Evolutionary conservation across 176 grass and related monocot species (phyloP), one percentile per base, ranked within the genome.

Genomic region (Aegilops tauschii): DNA sequence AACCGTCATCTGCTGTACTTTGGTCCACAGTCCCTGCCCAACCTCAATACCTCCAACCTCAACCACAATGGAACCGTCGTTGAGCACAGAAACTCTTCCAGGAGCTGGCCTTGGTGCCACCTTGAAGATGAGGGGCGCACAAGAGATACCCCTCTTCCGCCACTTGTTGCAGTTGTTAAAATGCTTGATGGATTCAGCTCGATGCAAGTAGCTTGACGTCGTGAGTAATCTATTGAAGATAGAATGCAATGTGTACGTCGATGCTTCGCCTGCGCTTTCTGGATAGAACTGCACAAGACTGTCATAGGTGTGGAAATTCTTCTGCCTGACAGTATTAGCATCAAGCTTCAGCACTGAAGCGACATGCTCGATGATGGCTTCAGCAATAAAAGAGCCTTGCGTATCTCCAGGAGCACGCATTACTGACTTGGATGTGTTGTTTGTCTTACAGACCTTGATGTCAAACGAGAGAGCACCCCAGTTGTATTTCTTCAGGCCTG

Each of bases 11-110:
- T 97, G 95, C 67, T 97, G 91, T 32, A 94, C 94, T 84, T 97
- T 94, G 4, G 94, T 94, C 94, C 94, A 97, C 49, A 97, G 65
- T 10, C 94, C 94, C 80, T 94, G 95, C 14, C 95, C 95, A 42
- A 97, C 63, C 79, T 97, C 92, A 61, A 94, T 8, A 49, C 95
- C 92, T 77, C 95, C 92, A 23, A 97, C 95, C 80, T 94, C 81
- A 66, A 97, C 90, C 63, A 91, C 85, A 52, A 97, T 86, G 49
- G 95, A 97, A 4, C 85, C 88, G 34, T 97, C 95, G 62, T 86
- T 85, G 31, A 97, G 81, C 50, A 97, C 74, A n/a, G 95, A 97
- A 49, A 97, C 92, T 89, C 90, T 89, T 40, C 95, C 95, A 12
- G 92, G 87, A 28, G 69, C 70, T 9, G 92, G 25, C 11, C 45